A percentile compares a stretch with the other conserved stretches of the same genome.
Evolutionary conservation across 2,329 filamentous ascomycete species (phyloP).

Genomic region (Cercospora sp.): DNA sequence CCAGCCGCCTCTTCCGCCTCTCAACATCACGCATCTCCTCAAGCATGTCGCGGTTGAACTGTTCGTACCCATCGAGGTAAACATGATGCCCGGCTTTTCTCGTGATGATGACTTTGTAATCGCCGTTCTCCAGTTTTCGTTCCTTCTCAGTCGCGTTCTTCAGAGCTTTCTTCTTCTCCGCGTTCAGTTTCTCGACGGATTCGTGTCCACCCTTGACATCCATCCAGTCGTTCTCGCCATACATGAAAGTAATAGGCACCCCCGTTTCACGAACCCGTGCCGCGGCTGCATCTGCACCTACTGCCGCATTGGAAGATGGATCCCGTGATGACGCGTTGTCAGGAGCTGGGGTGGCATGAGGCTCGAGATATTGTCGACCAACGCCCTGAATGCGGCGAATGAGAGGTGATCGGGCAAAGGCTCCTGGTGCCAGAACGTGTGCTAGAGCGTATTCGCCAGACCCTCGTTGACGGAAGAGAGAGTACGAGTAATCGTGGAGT

Average conservation of each 20-base stretch:
- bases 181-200: constrained; percentile 74
- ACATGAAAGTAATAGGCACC: constrained; percentile 83
- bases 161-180: constrained; percentile 62
- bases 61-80: constrained; percentile 68
- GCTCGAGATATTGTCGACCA: constrained; percentile 64
- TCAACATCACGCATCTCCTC: constrained; percentile 67
- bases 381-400: constrained; percentile 85
- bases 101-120: constrained; percentile 79
- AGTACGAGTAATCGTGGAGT: constrained; percentile 91
- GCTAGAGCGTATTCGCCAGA: constrained; percentile 91
- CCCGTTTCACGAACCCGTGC: constrained; percentile 63
- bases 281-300: constrained; percentile 59
- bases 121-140: constrained; percentile 70
- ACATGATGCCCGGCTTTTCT: constrained; percentile 69
- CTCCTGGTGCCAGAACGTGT: constrained; percentile 90
- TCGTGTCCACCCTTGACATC: constrained; percentile 83
- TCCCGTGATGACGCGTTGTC: constrained; percentile 29
- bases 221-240: constrained; percentile 99
- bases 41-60: constrained; percentile 66
- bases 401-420: constrained; percentile 82
- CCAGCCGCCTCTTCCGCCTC: constrained; percentile 40
- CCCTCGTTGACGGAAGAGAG: constrained; percentile 86
- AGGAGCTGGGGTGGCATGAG: constrained; percentile 32
- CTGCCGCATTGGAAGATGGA: not conserved
- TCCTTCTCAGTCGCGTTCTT: constrained; percentile 64